Percentiles rank a stretch among this genome's conserved stretches.
phyloP scores from a whole-genome alignment of 768 basidiomycete genomes.

The Pholiota microspora region DNA sequence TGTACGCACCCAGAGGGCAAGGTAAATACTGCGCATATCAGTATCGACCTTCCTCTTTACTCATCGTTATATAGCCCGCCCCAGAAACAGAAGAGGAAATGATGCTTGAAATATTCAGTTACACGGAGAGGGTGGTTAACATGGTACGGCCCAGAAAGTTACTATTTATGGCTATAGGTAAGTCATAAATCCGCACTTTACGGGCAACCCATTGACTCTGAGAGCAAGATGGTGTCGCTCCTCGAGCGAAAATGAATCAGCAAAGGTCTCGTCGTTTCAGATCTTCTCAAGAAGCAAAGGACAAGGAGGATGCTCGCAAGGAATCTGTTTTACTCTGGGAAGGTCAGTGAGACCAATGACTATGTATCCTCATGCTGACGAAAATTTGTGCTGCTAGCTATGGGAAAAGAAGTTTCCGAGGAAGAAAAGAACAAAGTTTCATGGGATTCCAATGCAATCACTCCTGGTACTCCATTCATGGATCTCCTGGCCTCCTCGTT shows the following conservation, averaged over 20 bases:
- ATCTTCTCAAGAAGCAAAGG: conserved; percentile 90
- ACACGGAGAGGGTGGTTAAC: conserved; percentile 95
- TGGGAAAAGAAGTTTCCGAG: conserved; percentile 85
- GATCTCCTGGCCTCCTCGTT: conserved; percentile 82
- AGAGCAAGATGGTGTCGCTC: conserved; percentile 86
- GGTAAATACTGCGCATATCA: conserved; percentile 38
- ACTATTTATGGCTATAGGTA: conserved; percentile 98
- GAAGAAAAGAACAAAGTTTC: conserved; percentile 80
- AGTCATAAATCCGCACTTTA: too few relatives aligned
- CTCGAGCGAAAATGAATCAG: conserved; percentile 99
- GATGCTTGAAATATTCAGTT: conserved; percentile 97
- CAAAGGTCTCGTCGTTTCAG: conserved; percentile 97
- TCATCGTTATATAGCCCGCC: conserved; percentile 57
- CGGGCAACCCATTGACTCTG: conserved; percentile 20
- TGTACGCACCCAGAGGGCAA: conserved; percentile 99
- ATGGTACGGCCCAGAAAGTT: conserved; percentile 95
- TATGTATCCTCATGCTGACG: neutral
- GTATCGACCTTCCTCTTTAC: neutral
- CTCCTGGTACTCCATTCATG: conserved; percentile 99
- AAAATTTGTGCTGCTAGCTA: conserved; percentile 49
- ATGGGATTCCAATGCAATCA: conserved; percentile 99
- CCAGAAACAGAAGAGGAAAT: conserved; percentile 98
- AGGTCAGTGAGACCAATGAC: conserved; percentile 42
- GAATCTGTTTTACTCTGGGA: conserved; percentile 86
- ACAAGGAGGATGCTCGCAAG: conserved; percentile 85